Evolutionary conservation across 2,329 filamentous ascomycete genomes (phyloP), one percentile per base, ranked within the genome.

Genomic region (Aspergillus japonicus): DNA sequence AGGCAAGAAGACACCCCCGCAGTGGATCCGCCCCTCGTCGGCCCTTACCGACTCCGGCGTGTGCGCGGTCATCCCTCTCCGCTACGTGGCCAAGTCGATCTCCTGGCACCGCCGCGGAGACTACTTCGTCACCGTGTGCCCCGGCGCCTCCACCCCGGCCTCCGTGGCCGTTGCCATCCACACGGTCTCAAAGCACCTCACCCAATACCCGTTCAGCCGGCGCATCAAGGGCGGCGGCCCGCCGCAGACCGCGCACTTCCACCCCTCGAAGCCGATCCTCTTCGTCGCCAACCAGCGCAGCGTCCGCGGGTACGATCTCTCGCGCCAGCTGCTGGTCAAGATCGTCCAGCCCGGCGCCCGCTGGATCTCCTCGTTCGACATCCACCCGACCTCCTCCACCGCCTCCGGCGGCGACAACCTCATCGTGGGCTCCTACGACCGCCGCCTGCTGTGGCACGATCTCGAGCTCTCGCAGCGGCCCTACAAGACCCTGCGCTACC

Each of bases 401-500:
- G 94, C 97, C 73, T 87, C 93, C 1, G 90, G 90, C 19, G 95
- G 95, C 50, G 93, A 96, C 78, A 97, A 99, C 73, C 78, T 99
- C 57, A 91, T 98, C 60, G 91, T 97, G 11, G 92, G 93, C 49
- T 95, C 92, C 0, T 99, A 98, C 78, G 95, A 99, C 78, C 88
- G 93, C 66, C 88, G 94, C 50, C 83, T 99, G 2, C 83, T 99
- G 33, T 99, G 95, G 95, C 95, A 98, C 79, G 95, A 99, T 78
- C 84, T 98, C 56, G 95, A 99, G 67, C 86, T 99, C 39, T 95
- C 91, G 0, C 88, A 85, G 64, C 87, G 91, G 53, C 95, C 95
- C 0, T 98, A 96, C 82, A 97, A 97, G 82, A 98, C 94, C 1
- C 88, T 99, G 78, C 87, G 95, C 54, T 99, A 98, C 81, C 95